phyloP scores from a whole-genome alignment of 352 stramenopile genomes.

The Stephanocyclus meneghinianus region DNA sequence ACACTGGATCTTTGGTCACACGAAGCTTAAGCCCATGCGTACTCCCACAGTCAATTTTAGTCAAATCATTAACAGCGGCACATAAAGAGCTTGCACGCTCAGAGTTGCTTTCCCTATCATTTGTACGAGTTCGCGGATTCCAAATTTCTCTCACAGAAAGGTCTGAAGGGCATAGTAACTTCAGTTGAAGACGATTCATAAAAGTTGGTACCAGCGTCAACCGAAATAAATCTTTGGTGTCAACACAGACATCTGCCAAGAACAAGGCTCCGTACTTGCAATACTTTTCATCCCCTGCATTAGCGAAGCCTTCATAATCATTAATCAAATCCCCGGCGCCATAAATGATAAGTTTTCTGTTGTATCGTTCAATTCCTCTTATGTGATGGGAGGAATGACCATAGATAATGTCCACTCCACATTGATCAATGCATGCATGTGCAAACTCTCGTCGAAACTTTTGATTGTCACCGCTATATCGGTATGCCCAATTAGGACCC shows the following conservation, averaged over 20 bases:
- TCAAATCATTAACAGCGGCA: constrained; percentile 6
- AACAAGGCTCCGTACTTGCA: constrained; percentile 59
- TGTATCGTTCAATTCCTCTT: constrained; percentile 62
- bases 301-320: constrained; percentile 74
- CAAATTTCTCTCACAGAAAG: constrained; percentile 1
- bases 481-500: constrained; percentile 62
- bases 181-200: constrained; percentile 58
- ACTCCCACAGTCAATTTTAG: background rate
- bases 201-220: constrained; percentile 61
- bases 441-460: constrained; percentile 30
- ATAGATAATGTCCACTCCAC: constrained; percentile 67
- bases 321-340: constrained; percentile 70
- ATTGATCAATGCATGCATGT: constrained; percentile 57
- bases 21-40: background rate
- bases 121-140: background rate
- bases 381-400: constrained; percentile 76
- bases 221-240: constrained; percentile 30
- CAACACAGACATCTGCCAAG: constrained; percentile 47
- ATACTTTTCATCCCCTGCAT: constrained; percentile 60
- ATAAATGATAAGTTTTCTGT: constrained; percentile 73
- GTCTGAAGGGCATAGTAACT: background rate
- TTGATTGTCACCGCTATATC: constrained; percentile 25
- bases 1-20: background rate
- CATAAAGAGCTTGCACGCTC: constrained; percentile 6
- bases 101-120: background rate